Evolutionary conservation across 345 rosid species (phyloP), one percentile per base, ranked within the genome.

Genomic region (Clarkia xantiana): DNA sequence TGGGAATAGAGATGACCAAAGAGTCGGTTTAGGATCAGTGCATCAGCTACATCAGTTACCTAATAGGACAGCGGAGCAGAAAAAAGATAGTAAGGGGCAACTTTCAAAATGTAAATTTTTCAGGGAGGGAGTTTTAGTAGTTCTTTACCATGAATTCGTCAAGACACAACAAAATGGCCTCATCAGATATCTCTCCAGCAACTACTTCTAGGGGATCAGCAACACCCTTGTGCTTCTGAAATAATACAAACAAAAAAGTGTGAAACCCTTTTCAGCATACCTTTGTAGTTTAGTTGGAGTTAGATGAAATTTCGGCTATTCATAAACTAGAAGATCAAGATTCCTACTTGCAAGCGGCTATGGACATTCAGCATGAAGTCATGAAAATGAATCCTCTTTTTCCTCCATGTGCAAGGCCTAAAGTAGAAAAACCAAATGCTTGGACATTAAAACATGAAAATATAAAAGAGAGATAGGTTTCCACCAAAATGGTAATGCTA

Each of bases 1-100:
- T 84, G 72, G 64, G 65, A 70, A 67, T 80, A 91, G 49, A 91
- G 66, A 59, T 91, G 94, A 62, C 79, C 22, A 25, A 80, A 91
- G 38, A 91, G 87, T 45, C 98, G 77, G 57, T 91, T 84, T 40
- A 87, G 76, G 58, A 91, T 91, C 69, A 91, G 65, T 53, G 98
- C 98, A 76, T 91, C 98, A 55, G 96, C 98, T 58, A 91, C 98
- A 59, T 91, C 98, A 74, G 67, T 86, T 53, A 91, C 98, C 98
- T 91, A 52, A 45, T 11, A 36, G 53, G 42, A 34, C 40, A 55
- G 54, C 71, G 45, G 66, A 40, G 48, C 5, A 45, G 25, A 43
- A 18, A 20, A 5, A 53, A 14, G 7, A 25, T 9, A 19, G 12
- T 14, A 18, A 11, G 0, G n/a, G 19, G 29, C n/a, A 53, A 18